Evolutionary conservation across 768 basidiomycete species (phyloP), one percentile per base, ranked within the genome.

Genomic region (Boletus pseudo-olivaceus): DNA sequence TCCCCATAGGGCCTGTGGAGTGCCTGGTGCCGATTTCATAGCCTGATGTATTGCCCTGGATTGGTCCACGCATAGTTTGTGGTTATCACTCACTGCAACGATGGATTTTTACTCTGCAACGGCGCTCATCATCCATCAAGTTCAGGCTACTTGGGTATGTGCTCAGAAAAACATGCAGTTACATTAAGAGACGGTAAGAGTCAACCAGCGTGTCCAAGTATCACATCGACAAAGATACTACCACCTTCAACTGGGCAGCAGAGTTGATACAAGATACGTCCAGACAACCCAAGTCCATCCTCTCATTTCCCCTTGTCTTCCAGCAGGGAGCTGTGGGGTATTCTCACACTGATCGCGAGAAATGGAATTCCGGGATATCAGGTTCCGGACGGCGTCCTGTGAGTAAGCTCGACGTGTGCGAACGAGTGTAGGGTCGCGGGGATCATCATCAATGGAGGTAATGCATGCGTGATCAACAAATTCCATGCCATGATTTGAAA

Each of bases 401-500:
- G 73, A 73, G 32, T 56, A 39, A 29, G 51, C 42, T 29, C 67
- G 67, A 47, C 59, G 65, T 19, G 53, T 53, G 43, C 55, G 62
- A 47, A 46, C 47, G 26, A 51, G 53, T 17, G 7, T 12, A 27
- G 46, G 42, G 42, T 68, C 67, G 11, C 23, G 27, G 14, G 56
- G 55, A 33, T 70, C 53, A 15, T 69, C 62, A 5, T 59, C 63
- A 1, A 69, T 45, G 14, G 73, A 63, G 17, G 72, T 73, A 19
- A 73, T 62, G 52, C 72, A 73, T 20, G 64, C 72, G 5, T 73
- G 67, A 15, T 61, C 63, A 45, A 41, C 40, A 20, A 74, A 73
- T 8, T 48, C 42, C 72, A 73, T 66, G 37, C 55, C 57, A 40
- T 56, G 33, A 15, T 33, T 27, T 15, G 54, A 49, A 15, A 73